Evolutionary conservation across 2,329 filamentous ascomycete genomes (phyloP).

Genomic region (Podosphaera leucotricha): DNA sequence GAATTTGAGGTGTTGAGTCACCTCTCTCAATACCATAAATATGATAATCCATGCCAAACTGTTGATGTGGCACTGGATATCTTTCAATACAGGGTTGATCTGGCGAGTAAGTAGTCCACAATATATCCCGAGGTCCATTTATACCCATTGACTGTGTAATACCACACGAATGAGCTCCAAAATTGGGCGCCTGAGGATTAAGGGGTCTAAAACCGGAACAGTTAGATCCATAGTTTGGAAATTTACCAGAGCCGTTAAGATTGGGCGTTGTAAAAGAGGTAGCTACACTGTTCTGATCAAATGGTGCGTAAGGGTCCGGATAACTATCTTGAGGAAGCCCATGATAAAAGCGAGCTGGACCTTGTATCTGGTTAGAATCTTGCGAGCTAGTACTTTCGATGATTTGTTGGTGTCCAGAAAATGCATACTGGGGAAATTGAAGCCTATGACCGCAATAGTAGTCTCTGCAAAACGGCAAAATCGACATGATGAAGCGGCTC

Average conservation of each 20-base stretch:
- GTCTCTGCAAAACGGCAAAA: neutral
- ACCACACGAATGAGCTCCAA: neutral
- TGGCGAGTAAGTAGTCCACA: neutral
- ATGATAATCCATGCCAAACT: neutral
- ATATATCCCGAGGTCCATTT: neutral
- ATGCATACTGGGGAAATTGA: neutral
- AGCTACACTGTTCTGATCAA: neutral
- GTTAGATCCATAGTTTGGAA: neutral
- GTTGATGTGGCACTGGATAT: neutral
- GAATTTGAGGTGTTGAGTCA: neutral
- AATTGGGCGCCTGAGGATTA: neutral
- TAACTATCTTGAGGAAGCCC: neutral
- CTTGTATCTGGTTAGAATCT: neutral
- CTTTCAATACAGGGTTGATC: neutral
- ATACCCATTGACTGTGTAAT: no score
- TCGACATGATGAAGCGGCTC: neutral
- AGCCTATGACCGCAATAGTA: neutral
- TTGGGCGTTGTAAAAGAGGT: neutral
- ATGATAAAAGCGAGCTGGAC: neutral
- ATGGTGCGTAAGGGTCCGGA: neutral
- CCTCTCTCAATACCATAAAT: neutral
- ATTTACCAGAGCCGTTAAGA: neutral
- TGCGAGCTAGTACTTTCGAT: neutral
- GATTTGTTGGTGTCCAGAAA: neutral
- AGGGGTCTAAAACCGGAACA: neutral